These are phyloP conservation scores for Fomes fomentarius DNA, from an alignment of 1,284 basidiomycete species.

Conservation along the genomic window DNA sequence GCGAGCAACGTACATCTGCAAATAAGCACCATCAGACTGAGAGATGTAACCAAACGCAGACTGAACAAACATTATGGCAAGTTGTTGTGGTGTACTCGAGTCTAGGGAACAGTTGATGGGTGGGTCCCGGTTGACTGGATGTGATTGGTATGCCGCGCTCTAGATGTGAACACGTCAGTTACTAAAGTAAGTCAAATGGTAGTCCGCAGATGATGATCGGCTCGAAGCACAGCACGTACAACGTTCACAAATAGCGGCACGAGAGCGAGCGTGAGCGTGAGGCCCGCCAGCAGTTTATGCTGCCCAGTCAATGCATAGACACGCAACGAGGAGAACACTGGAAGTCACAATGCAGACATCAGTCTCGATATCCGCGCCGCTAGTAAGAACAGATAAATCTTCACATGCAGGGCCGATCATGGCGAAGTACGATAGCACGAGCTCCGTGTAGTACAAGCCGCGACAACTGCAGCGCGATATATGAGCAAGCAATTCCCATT, in stretches of 20 bases:
- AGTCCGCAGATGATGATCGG: no score
- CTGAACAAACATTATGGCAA: neutral
- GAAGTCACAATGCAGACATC: neutral
- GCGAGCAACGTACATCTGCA: neutral
- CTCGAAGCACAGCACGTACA: neutral
- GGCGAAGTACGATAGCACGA: neutral
- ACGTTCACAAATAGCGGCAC: neutral
- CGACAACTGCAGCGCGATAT: neutral
- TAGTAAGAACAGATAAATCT: no score
- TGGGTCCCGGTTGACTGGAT: neutral
- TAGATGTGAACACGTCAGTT: neutral
- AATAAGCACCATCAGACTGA: no score
- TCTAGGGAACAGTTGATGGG: neutral
- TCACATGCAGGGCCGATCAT: neutral
- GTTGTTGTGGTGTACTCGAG: neutral
- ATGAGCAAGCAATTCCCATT: no score
- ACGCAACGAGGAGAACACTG: slow-evolving; percentile 3
- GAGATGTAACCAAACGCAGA: neutral
- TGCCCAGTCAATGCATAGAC: slow-evolving; percentile 1
- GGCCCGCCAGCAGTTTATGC: neutral
- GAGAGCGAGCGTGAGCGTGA: neutral
- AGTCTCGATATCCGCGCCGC: neutral
- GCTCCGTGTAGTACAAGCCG: neutral
- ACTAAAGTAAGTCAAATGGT: no score
- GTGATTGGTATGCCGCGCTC: neutral